Percentiles rank a stretch among this genome's conserved stretches.
Evolutionary conservation across 768 basidiomycete species (phyloP).

Genomic region (Infundibulicybe gibba): DNA sequence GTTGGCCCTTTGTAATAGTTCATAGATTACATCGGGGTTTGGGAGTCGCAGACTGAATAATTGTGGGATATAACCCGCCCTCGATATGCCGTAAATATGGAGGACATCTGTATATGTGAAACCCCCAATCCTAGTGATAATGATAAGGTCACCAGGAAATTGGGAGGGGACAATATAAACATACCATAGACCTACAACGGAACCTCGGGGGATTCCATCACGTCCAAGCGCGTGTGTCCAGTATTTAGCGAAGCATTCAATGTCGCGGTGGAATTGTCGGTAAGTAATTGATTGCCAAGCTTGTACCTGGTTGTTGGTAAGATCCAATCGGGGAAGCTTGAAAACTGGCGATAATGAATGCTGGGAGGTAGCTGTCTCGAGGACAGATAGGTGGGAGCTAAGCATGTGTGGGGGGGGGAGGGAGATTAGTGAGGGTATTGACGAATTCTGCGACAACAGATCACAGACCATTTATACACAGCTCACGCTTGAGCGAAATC

Average conservation of each 20-base stretch:
- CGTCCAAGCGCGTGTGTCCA: slow-evolving; percentile 43
- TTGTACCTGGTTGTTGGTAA: slow-evolving; percentile 13
- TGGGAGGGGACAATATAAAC: slow-evolving; percentile 12
- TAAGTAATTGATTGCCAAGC: slow-evolving; percentile 22
- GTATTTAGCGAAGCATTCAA: slow-evolving; percentile 52
- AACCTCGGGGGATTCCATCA: slow-evolving; percentile 36
- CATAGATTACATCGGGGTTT: slow-evolving; percentile 54
- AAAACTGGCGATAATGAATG: slow-evolving; percentile 46
- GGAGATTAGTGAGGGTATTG: neutral
- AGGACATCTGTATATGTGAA: slow-evolving; percentile 59
- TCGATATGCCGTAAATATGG: slow-evolving; percentile 58
- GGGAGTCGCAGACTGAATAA: slow-evolving; percentile 60
- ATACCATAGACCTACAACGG: slow-evolving; percentile 63
- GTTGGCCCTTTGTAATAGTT: slow-evolving; percentile 50
- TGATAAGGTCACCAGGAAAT: slow-evolving; percentile 6
- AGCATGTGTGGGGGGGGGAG: slow-evolving; percentile 16
- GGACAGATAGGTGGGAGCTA: slow-evolving; percentile 50
- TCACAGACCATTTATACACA: neutral
- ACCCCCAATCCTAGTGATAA: slow-evolving; percentile 50
- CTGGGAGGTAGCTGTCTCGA: slow-evolving; percentile 42
- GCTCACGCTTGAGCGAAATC: neutral
- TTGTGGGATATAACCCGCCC: slow-evolving; percentile 68
- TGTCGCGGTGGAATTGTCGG: slow-evolving; percentile 47
- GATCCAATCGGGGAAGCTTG: slow-evolving; percentile 42
- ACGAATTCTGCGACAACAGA: neutral